These are phyloP conservation scores for Porcisia hertigi DNA, from an alignment of 208 protist species.

Conservation along the genomic window DNA sequence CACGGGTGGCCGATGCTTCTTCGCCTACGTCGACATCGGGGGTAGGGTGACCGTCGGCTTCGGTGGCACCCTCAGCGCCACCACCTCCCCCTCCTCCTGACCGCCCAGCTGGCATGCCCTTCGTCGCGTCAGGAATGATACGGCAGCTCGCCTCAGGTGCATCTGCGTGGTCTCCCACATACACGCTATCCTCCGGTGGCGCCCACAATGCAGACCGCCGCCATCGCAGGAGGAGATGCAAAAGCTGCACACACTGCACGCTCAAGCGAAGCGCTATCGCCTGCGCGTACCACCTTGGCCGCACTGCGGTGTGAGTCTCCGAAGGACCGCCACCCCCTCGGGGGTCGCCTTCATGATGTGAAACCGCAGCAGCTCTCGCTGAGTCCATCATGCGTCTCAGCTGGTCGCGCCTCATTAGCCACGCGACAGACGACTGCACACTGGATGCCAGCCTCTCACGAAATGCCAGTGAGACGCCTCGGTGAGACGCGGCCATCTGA, in stretches of 20 bases:
- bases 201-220: slow-evolving; percentile 54
- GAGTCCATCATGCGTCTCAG: not conserved
- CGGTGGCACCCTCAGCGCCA: not conserved
- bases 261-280: slow-evolving; percentile 23
- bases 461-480: slow-evolving; percentile 10
- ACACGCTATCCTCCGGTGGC: slow-evolving; percentile 29
- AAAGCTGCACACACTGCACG: slow-evolving; percentile 61
- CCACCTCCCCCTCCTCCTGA: not conserved
- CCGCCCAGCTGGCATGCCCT: not conserved
- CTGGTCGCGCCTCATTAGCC: slow-evolving; percentile 21
- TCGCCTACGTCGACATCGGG: not conserved
- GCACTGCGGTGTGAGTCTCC: not conserved
- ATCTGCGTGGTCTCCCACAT: not conserved
- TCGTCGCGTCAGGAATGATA: not conserved
- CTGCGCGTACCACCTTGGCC: not conserved
- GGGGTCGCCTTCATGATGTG: not conserved
- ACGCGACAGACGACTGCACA: not conserved
- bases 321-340: not conserved
- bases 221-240: slow-evolving; percentile 68
- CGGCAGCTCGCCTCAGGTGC: not conserved
- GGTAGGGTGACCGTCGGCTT: not conserved
- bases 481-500: not conserved
- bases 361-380: not conserved
- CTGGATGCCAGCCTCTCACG: slow-evolving; percentile 2
- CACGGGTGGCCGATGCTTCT: not conserved